Evolutionary conservation across 331 rosid species (phyloP), one percentile per base, ranked within the genome.

Genomic region (Malus hybrid): DNA sequence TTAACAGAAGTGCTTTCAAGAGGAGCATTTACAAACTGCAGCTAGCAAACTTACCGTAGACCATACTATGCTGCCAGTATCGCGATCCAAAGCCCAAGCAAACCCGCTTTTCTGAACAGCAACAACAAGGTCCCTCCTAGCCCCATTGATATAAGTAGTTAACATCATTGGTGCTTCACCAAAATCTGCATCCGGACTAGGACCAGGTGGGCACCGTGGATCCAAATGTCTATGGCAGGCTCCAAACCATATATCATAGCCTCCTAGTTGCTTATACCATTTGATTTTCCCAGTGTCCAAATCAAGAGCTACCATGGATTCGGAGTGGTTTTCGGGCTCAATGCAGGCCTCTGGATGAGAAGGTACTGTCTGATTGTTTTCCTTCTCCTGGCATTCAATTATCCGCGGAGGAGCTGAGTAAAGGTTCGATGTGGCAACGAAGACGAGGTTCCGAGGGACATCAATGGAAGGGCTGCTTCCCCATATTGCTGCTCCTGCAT

Each of bases 81-180:
- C 54, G 0, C 93, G 85, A 77, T 92, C 84, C 2, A 92, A 74
- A 71, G 97, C 92, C 96, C 97, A 92, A 0, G 93, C 90, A 46
- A 48, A 73, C 0, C 97, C 97, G 76, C 92, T 92, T 76, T 86
- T 86, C 64, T 86, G 89, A 71, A 86, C 82, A 24, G 85, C 85
- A 31, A 76, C 83, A 3, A 72, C 85, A 28, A 80, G 32, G 48
- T 86, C 89, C 1, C 20, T 31, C 60, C 52, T 83, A 46, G 68
- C 31, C 46, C 75, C 77, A 62, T 79, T 69, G 20, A 52, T 74
- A 42, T 24, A 16, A n/a, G 80, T 54, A 32, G 74, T 86, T 6
- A 86, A 19, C 79, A 83, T 81, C 84, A 81, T 79, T 5, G 90
- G 87, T 1, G 86, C 80, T 55, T 86, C 90, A 4, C 82, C 82